Evolutionary conservation across 768 basidiomycete genomes (phyloP), one percentile per base, ranked within the genome.

Genomic region (Tephrocybe sp.): DNA sequence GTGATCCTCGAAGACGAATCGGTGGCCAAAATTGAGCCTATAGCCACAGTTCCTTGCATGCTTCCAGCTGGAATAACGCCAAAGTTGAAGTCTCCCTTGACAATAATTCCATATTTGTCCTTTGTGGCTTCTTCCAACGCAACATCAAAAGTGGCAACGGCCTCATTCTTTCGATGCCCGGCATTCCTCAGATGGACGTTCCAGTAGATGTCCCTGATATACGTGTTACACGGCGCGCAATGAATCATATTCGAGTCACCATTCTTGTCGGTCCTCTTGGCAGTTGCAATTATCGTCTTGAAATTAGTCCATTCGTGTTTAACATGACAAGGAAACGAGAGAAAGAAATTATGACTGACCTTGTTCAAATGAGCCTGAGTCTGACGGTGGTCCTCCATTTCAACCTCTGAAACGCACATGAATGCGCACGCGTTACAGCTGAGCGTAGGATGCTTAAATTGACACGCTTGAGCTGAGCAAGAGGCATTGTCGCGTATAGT

Each of bases 61-160:
- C 57, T 60, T 0, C 49, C 49, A 3, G 64, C 59, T n/a, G 77
- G 73, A 4, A 84, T 57, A 27, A 83, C 64, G 3, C 71, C 80
- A 43, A 84, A 77, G 56, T 85, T 73, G 11, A 78, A 60, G 5
- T 66, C 61, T 1, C 73, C 74, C 4, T 67, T 62, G 3, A 85
- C 61, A 0, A 59, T 55, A 8, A 83, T 62, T 0, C 77, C 79
- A 39, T 82, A 67, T 45, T 79, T 80, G 52, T 84, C 80, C 34
- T 70, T 72, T 44, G 80, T 76, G 0, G 80, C 76, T 37, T 78
- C 77, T 9, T 79, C 77, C 12, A 81, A 47, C 0, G 71, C 76
- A 1, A 69, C 62, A 33, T 69, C 66, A 52, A 75, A 76, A 4
- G 65, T 57, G 0, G 69, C 53, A 49, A 70, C 79, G 6, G 48